A percentile compares a stretch with the other conserved stretches of the same genome.
Conservation (phyloP, 257 asterid species). For the Solanum peruvianum region DNA sequence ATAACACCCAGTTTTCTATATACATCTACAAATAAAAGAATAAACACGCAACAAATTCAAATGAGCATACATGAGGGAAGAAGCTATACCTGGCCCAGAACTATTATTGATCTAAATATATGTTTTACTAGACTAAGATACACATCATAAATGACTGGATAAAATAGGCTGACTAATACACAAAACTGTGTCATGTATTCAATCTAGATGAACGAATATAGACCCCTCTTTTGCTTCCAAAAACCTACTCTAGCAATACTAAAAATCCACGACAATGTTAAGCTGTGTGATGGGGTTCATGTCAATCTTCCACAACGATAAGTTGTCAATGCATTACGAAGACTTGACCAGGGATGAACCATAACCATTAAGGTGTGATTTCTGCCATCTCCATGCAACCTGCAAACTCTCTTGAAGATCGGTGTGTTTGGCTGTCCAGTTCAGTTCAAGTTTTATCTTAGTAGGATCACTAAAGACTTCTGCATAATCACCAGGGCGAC, state of each 20-base stretch:
- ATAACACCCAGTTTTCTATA: neutral
- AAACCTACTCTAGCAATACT: neutral
- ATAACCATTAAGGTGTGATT: slow-evolving; percentile 64
- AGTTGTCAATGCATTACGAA: slow-evolving; percentile 6
- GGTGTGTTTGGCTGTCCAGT: slow-evolving; percentile 77
- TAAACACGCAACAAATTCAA: neutral
- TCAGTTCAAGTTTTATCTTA: slow-evolving; percentile 56
- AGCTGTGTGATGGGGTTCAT: slow-evolving; percentile 1
- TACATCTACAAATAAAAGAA: neutral
- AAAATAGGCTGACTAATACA: neutral
- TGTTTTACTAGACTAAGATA: neutral
- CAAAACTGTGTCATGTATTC: neutral
- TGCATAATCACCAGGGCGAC: slow-evolving; percentile 91
- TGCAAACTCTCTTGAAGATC: slow-evolving; percentile 62
- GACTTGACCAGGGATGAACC: slow-evolving; percentile 25
- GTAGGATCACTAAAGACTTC: slow-evolving; percentile 84
- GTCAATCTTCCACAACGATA: neutral
- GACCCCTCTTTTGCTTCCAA: slow-evolving; percentile 5
- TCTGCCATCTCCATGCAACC: slow-evolving; percentile 97
- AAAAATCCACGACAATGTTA: neutral
- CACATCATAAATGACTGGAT: neutral
- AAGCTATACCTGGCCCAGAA: neutral
- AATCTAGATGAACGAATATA: neutral
- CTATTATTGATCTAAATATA: neutral
- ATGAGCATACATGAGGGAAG: neutral